Percentiles rank a stretch among this genome's conserved stretches.
phyloP scores from a whole-genome alignment of 768 basidiomycete species.

The Rhizopogon vinicolor region DNA sequence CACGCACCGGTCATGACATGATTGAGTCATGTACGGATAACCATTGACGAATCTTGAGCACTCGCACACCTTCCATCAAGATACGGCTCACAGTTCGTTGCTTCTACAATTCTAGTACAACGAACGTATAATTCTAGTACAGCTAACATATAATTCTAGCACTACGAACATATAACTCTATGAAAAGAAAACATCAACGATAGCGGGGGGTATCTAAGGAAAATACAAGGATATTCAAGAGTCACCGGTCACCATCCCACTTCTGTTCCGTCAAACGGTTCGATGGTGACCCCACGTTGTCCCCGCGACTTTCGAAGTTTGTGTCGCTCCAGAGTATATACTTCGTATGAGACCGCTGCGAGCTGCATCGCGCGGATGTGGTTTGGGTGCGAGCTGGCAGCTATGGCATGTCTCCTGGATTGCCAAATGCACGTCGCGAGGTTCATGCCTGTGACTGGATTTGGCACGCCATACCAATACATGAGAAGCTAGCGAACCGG shows the following conservation, averaged over 20 bases:
- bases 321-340: conserved; percentile 75
- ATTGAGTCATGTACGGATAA: conserved; percentile 35
- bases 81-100: background rate
- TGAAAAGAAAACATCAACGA: background rate
- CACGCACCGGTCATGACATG: conserved; percentile 21
- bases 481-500: conserved; percentile 55
- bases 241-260: conserved; percentile 57
- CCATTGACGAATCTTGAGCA: background rate
- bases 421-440: conserved; percentile 97
- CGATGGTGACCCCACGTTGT: conserved; percentile 48
- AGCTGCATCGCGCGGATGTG: conserved; percentile 83
- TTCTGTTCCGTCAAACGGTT: conserved; percentile 57
- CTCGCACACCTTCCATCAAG: conserved; percentile 5
- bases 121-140: too few species aligned
- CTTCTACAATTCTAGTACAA: background rate
- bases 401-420: conserved; percentile 77
- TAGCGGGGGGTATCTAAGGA: conserved; percentile 2
- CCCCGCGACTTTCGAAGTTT: conserved; percentile 65
- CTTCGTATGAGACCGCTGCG: conserved; percentile 71
- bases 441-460: conserved; percentile 73
- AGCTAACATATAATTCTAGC: too few species aligned
- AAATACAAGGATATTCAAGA: conserved; percentile 1
- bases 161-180: background rate
- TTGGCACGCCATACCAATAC: conserved; percentile 93
- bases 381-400: conserved; percentile 73